Percentiles rank a stretch among this genome's conserved stretches.
These are phyloP conservation scores for Exophiala dermatitidis DNA, from an alignment of 2,329 filamentous ascomycete species.

Conservation along the genomic window DNA sequence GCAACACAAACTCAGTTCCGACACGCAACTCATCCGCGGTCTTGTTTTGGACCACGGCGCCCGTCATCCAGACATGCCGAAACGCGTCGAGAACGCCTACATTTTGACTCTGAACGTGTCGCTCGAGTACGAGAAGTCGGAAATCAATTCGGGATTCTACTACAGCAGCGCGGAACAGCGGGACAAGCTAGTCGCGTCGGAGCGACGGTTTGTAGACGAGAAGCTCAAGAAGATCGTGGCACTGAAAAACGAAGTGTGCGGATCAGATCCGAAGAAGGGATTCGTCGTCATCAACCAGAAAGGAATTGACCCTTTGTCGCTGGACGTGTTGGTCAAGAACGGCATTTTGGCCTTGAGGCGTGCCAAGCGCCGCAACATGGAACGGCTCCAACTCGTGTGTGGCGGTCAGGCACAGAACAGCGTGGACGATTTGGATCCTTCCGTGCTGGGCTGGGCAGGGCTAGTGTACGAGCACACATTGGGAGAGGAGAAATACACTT, in stretches of 20 bases:
- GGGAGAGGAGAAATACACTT: conserved; percentile 98
- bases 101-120: conserved; percentile 95
- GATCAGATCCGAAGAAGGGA: conserved; percentile 83
- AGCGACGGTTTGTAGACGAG: conserved; percentile 89
- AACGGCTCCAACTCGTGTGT: conserved; percentile 89
- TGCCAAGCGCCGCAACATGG: conserved; percentile 98
- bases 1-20: conserved; percentile 93
- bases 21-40: conserved; percentile 91
- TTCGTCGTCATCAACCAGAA: conserved; percentile 99
- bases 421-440: conserved; percentile 82
- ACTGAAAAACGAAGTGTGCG: conserved; percentile 95
- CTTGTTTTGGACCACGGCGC: conserved; percentile 92
- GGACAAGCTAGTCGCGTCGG: conserved; percentile 95
- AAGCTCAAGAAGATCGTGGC: conserved; percentile 97
- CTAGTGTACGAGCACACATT: conserved; percentile 95
- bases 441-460: conserved; percentile 90
- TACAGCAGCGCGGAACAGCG: conserved; percentile 95
- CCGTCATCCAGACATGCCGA: conserved; percentile 96
- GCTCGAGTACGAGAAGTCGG: conserved; percentile 96
- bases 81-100: conserved; percentile 87
- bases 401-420: conserved; percentile 91
- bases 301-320: conserved; percentile 91
- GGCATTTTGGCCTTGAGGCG: conserved; percentile 89
- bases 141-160: conserved; percentile 98
- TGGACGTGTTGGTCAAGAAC: conserved; percentile 96